Evolutionary conservation across 129 eudicot genomes (phyloP), one percentile per base, ranked within the genome.

Genomic region (Deinandra increscens): DNA sequence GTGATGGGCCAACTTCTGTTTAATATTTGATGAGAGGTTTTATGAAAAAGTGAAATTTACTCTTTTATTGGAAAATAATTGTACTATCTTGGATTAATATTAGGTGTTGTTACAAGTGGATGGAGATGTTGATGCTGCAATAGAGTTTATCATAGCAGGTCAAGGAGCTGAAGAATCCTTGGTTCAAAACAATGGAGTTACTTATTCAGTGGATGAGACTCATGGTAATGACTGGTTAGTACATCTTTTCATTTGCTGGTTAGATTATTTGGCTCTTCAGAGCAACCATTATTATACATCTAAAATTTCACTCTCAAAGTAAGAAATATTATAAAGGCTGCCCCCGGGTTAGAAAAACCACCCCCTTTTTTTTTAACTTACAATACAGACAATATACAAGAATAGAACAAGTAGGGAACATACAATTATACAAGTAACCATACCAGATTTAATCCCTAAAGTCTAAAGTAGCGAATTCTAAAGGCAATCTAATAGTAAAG

Each of bases 81-180:
- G 26, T 53, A 53, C 44, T 75, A 45, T 56, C 6, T 55, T 13
- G 43, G 48, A 29, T 39, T 31, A 53, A 9, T 62, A 13, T 72
- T 78, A 92, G 98, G 89, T 85, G 75, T 74, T 88, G 59, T 76
- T 53, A 70, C 83, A 81, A 72, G 83, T 88, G 70, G 78, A 80
- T 72, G 98, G 96, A 56, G 87, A 88, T 78, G 81, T 81, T 72
- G 96, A 89, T 81, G 91, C 91, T 54, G 91, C 98, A 70, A 77
- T 83, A 64, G 98, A 92, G 79, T 58, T 80, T 74, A 85, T 92
- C n/a, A 72, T 92, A 58, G 89, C 95, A 70, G 90, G 87, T 69
- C 78, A 84, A 84, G 84, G 66, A 76, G 29, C 77, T 41, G 87
- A 76, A 67, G 92, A 83, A 44, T 48, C 67, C 15, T 61, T 58